These are phyloP conservation scores for Solanum phureja DNA, from an alignment of 257 asterid species.

Conservation along the genomic window DNA sequence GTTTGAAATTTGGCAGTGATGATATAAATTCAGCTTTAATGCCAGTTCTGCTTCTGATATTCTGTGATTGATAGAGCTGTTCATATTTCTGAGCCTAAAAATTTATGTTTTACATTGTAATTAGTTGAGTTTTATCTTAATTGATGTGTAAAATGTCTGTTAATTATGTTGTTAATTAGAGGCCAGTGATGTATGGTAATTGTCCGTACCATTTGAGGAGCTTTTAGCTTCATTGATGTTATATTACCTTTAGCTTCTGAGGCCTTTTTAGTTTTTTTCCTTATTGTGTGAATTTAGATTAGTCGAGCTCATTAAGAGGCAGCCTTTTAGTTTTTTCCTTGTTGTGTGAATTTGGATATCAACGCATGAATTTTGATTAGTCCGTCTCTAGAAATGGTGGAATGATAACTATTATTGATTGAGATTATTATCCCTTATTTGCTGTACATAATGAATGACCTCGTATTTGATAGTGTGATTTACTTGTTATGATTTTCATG, in stretches of 20 bases:
- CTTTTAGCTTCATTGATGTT: not conserved
- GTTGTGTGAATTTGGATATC: too few relatives aligned
- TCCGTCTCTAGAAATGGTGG: too few relatives aligned
- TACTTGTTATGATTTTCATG: too few relatives aligned
- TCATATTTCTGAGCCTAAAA: slow-evolving; percentile 39
- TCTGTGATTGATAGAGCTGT: slow-evolving; percentile 93
- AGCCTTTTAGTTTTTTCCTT: too few relatives aligned
- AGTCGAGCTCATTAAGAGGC: not conserved
- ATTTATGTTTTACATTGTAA: not conserved
- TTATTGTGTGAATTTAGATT: not conserved
- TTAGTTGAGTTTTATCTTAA: not conserved
- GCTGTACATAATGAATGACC: not conserved
- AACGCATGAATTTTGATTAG: not conserved
- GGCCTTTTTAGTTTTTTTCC: not conserved
- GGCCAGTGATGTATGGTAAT: slow-evolving; percentile 3
- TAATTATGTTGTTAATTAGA: not conserved
- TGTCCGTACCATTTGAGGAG: not conserved
- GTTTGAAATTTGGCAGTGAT: slow-evolving; percentile 32
- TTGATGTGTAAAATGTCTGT: not conserved
- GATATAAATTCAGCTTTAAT: slow-evolving; percentile 51
- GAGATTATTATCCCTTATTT: too few relatives aligned
- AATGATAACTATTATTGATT: too few relatives aligned
- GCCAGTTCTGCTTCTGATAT: slow-evolving; percentile 99
- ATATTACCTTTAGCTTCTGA: not conserved
- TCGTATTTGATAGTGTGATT: too few relatives aligned